Evolutionary conservation across 192 early-diverging fungal genomes (phyloP).

Genomic region (Coemansia sp.): DNA sequence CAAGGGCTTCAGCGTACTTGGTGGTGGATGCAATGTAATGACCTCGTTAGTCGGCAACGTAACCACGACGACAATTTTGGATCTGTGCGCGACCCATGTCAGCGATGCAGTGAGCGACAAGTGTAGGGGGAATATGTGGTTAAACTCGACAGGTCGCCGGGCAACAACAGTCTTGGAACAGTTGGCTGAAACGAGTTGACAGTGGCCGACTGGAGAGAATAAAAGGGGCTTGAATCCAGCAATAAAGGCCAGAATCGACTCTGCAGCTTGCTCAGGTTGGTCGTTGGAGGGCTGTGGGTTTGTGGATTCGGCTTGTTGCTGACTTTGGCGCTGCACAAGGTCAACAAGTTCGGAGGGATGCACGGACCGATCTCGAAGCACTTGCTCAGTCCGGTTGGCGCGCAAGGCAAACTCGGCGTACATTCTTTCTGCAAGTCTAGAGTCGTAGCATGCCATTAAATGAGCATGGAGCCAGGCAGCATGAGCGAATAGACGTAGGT

Average conservation of each 20-base stretch:
- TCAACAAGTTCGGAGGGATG: slow-evolving; percentile 10
- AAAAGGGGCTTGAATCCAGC: slow-evolving; percentile 20
- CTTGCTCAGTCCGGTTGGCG: neutral
- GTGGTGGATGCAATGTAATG: slow-evolving; percentile 15
- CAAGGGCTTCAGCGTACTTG: slow-evolving; percentile 7
- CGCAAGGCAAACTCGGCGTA: slow-evolving; percentile 32
- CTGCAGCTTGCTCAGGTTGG: neutral
- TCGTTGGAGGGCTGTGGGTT: neutral
- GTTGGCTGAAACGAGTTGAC: slow-evolving; percentile 27
- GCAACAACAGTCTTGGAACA: slow-evolving; percentile 3
- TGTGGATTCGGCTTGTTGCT: neutral
- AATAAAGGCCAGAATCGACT: slow-evolving; percentile 15
- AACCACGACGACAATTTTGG: slow-evolving; percentile 17
- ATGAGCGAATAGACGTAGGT: slow-evolving; percentile 41
- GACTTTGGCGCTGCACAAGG: neutral
- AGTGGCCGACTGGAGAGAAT: slow-evolving; percentile 22
- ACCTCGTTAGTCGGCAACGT: slow-evolving; percentile 29
- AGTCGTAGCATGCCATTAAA: slow-evolving; percentile 12
- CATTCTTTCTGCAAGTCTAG: slow-evolving; percentile 21
- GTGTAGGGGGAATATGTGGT: slow-evolving; percentile 46
- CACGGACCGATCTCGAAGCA: neutral
- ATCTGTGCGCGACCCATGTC: slow-evolving; percentile 26
- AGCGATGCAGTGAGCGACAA: slow-evolving; percentile 20
- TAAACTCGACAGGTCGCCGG: slow-evolving; percentile 26
- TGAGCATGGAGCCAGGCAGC: slow-evolving; percentile 34